Evolutionary conservation across 306 rosid genomes (phyloP).

Genomic region (Gynostemma pentaphyllum): DNA sequence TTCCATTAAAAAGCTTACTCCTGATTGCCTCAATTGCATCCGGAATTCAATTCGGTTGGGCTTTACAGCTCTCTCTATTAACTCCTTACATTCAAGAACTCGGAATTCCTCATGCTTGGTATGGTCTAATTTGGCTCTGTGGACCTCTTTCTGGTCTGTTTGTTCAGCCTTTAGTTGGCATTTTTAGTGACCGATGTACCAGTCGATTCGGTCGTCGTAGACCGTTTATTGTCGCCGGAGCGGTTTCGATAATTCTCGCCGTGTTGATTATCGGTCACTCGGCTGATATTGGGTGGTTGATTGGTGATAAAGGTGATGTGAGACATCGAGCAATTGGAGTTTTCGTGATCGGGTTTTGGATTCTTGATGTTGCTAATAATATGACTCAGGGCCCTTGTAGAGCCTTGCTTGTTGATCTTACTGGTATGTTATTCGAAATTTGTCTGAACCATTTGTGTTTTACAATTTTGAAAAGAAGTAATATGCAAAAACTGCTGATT

Average conservation of each 20-base stretch:
- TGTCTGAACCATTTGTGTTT: slow-evolving; percentile 2
- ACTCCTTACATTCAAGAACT: slow-evolving; percentile 95
- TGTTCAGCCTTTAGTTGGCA: slow-evolving; percentile 86
- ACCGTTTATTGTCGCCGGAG: slow-evolving; percentile 63
- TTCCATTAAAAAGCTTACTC: slow-evolving; percentile 38
- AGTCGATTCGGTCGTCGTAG: slow-evolving; percentile 86
- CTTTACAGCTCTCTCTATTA: slow-evolving; percentile 75
- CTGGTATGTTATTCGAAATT: slow-evolving; percentile 30
- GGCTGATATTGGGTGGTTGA: slow-evolving; percentile 73
- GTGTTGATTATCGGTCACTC: slow-evolving; percentile 65
- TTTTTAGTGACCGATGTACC: slow-evolving; percentile 60
- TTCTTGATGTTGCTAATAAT: slow-evolving; percentile 13
- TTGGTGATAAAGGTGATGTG: slow-evolving; percentile 39
- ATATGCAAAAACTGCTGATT: not conserved
- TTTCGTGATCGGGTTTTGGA: slow-evolving; percentile 15
- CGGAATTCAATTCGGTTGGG: slow-evolving; percentile 98
- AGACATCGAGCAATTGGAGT: slow-evolving; percentile 49
- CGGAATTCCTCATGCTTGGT: slow-evolving; percentile 91
- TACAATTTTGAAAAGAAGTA: not conserved
- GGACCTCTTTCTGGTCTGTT: slow-evolving; percentile 80
- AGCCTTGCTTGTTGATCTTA: slow-evolving; percentile 69
- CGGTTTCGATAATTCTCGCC: slow-evolving; percentile 31
- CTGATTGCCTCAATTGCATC: slow-evolving; percentile 74
- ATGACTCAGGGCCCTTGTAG: slow-evolving; percentile 12
- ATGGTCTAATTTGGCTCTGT: slow-evolving; percentile 82